phyloP scores from a whole-genome alignment of 768 basidiomycete genomes.

The Ephemerocybe angulata region DNA sequence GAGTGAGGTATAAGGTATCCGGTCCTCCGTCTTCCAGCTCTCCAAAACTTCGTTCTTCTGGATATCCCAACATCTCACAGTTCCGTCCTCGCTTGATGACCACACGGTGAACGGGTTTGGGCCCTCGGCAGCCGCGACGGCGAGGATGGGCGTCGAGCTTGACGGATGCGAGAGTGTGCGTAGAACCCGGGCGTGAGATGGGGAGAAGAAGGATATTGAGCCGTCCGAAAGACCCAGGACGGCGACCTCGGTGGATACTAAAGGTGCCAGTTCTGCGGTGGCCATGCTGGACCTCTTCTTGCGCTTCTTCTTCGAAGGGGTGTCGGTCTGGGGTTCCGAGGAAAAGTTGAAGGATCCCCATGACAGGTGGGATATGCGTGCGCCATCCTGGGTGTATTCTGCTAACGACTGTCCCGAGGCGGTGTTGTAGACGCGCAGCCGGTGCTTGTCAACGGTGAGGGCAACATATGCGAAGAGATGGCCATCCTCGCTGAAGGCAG shows the following conservation, averaged over 20 bases:
- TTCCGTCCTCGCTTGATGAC: slow-evolving; percentile 57
- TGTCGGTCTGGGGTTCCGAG: slow-evolving; percentile 17
- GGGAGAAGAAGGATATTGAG: slow-evolving; percentile 56
- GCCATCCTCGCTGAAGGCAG: slow-evolving; percentile 57
- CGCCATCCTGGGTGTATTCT: slow-evolving; percentile 54
- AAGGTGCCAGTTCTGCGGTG: slow-evolving; percentile 21
- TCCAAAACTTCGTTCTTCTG: slow-evolving; percentile 44
- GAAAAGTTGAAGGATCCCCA: slow-evolving; percentile 45
- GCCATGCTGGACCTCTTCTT: slow-evolving; percentile 38
- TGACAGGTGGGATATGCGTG: slow-evolving; percentile 49
- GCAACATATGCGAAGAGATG: slow-evolving; percentile 58
- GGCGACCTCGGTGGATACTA: slow-evolving; percentile 38
- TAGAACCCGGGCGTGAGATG: slow-evolving; percentile 52
- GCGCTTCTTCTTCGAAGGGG: slow-evolving; percentile 54
- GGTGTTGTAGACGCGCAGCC: slow-evolving; percentile 62
- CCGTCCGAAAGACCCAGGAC: slow-evolving; percentile 62
- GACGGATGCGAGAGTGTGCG: slow-evolving; percentile 53
- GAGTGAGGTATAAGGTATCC: slow-evolving; percentile 54
- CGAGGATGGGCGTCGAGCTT: slow-evolving; percentile 50
- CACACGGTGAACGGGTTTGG: slow-evolving; percentile 38
- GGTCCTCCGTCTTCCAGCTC: slow-evolving; percentile 55
- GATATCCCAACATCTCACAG: slow-evolving; percentile 56
- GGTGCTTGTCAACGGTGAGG: slow-evolving; percentile 68
- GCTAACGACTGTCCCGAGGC: slow-evolving; percentile 50
- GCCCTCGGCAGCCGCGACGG: slow-evolving; percentile 36